Conservation (phyloP, 2,329 filamentous ascomycete species). For the Paramyrothecium sp. region DNA sequence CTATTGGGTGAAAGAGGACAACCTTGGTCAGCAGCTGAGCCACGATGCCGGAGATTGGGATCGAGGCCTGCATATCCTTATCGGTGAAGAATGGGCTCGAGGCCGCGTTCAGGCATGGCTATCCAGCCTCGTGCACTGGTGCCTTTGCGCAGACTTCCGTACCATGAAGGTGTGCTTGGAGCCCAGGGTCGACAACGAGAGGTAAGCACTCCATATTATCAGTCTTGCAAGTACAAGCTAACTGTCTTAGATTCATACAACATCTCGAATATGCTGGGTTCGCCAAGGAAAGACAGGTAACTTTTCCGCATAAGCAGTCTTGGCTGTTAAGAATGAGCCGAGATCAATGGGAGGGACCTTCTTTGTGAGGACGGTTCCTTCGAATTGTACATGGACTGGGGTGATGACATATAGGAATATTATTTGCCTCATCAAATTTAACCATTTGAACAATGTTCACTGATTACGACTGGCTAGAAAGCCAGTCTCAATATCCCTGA, state of each 20-base stretch:
- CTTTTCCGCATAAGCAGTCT: conserved; percentile 89
- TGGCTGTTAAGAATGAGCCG: conserved; percentile 79
- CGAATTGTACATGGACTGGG: too few relatives aligned
- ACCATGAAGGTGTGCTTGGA: conserved; percentile 85
- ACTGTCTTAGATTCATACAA: conserved; percentile 29
- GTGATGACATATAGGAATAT: too few relatives aligned
- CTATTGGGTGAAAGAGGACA: conserved; percentile 97
- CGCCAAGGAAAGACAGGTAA: conserved; percentile 80
- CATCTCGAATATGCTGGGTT: conserved; percentile 78
- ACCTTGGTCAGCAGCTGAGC: conserved; percentile 67
- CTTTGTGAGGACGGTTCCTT: conserved; percentile 35
- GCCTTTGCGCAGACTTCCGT: conserved; percentile 72
- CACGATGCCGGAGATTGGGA: conserved; percentile 75
- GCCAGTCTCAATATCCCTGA: too few relatives aligned
- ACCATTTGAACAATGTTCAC: too few relatives aligned
- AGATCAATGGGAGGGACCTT: conserved; percentile 76
- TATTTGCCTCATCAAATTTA: too few relatives aligned
- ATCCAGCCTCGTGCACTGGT: conserved; percentile 83
- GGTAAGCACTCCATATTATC: conserved; percentile 51
- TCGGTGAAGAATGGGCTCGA: conserved; percentile 90
- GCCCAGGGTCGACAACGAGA: conserved; percentile 85
- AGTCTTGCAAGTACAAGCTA: not conserved
- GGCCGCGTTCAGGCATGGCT: conserved; percentile 83
- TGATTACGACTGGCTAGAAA: too few relatives aligned
- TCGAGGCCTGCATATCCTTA: conserved; percentile 80